Evolutionary conservation across 805 yeast species (phyloP).

Genomic region (Candida boleticola): DNA sequence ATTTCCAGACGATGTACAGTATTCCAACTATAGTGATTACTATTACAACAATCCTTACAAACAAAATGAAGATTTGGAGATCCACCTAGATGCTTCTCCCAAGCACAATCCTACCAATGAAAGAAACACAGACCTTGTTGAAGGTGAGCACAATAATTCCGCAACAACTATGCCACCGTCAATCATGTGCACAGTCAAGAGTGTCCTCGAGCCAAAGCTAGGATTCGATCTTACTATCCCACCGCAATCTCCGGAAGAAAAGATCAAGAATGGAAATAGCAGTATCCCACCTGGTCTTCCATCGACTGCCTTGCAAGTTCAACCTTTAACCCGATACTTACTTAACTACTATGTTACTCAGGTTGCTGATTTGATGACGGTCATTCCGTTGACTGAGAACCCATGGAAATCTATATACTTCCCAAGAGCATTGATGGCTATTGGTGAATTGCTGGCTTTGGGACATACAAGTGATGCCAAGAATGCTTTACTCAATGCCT

Average conservation of each 20-base stretch:
- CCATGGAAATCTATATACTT: slow-evolving; percentile 89
- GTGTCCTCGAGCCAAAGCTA: slow-evolving; percentile 39
- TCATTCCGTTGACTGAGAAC: slow-evolving; percentile 65
- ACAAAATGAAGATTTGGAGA: slow-evolving; percentile 36
- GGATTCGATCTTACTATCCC: slow-evolving; percentile 40
- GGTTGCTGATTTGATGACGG: slow-evolving; percentile 80
- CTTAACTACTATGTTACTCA: slow-evolving; percentile 69
- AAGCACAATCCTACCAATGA: slow-evolving; percentile 12
- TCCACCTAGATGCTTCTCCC: slow-evolving; percentile 41
- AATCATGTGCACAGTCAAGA: slow-evolving; percentile 50
- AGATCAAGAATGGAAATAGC: slow-evolving; percentile 8
- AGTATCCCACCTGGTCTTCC: slow-evolving; percentile 43
- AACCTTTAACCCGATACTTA: slow-evolving; percentile 69
- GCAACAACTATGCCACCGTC: slow-evolving; percentile 50
- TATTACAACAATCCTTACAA: slow-evolving; percentile 40
- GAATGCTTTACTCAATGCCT: slow-evolving; percentile 73
- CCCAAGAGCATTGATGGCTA: slow-evolving; percentile 77
- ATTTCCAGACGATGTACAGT: slow-evolving; percentile 16
- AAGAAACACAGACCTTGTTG: slow-evolving; percentile 33
- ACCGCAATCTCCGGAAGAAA: slow-evolving; percentile 14
- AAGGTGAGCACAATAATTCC: slow-evolving; percentile 26
- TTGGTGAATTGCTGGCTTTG: slow-evolving; percentile 74
- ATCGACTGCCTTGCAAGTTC: slow-evolving; percentile 58
- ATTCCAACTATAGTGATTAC: slow-evolving; percentile 38
- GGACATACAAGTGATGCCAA: slow-evolving; percentile 76